Evolutionary conservation across 2,329 filamentous ascomycete species (phyloP), one percentile per base, ranked within the genome.

Genomic region (Talaromyces verruculosus): DNA sequence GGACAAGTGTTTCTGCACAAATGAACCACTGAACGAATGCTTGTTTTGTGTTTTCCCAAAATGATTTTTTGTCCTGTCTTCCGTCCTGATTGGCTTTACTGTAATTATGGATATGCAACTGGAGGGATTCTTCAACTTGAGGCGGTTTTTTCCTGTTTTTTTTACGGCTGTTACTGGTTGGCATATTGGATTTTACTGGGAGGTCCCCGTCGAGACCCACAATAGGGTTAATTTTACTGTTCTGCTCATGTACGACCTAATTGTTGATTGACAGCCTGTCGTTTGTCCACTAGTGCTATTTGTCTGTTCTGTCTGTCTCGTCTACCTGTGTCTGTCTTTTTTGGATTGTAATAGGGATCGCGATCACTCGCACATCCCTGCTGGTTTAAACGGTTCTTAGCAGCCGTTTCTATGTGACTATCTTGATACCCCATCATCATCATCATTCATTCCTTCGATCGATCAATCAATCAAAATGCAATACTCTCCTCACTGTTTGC

Each of bases 351-450:
- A 35, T 35, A 57, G n/a, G 51, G 51, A 57, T 57, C 51, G 49
- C 49, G 51, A 57, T 37, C 30, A 37, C 10, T 37, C n/a, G 53
- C 53, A 17, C 17, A n/a, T 35, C 28, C 51, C 33, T 57, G n/a
- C 22, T 22, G 30, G 30, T 57, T 19, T 35, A 6, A 57, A 57
- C 51, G 51, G 30, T 57, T 22, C 11, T 30, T 57, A 37, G 51
- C 17, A 37, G 30, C 28, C 51, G 30, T 35, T 57, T 57, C 53
- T 22, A 17, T 57, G 33, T 57, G 53, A 57, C 33, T 57, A 39
- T 35, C 30, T 57, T 57, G 53, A 57, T 57, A 57, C 53, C 53
- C 53, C 53, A 57, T 57, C 33, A 33, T 55, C 51, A 55, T 55
- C 19, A 49, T 55, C 28, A 55, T 55, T 35, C 51, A 37, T 57